Evolutionary conservation across 179 eudicot genomes (phyloP), one percentile per base, ranked within the genome.

Genomic region (Spergularia azorica): DNA sequence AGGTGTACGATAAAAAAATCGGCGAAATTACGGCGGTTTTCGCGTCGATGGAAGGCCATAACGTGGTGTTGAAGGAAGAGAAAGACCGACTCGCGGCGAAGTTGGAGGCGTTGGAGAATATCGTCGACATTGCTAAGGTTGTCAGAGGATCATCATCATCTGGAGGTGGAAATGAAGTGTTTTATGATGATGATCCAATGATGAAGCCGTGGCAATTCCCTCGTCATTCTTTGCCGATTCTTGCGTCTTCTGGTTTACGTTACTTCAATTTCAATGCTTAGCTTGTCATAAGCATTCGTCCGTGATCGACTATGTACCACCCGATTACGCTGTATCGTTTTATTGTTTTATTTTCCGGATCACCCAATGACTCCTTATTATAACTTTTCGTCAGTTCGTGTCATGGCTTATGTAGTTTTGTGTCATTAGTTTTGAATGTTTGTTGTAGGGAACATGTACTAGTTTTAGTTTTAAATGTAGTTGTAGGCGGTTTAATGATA

Each of bases 31-130:
- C 65, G 48, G 80, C 63, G 56, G 36, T 51, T 8, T 65, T 63
- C 57, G 26, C 17, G 26, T 74, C 46, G 7, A 63, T 80, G 0
- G 80, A 86, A 0, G 54, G 74, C 9, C 59, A 79, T 39, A 84
- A 88, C 38, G 64, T 12, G 38, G 76, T 73, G 69, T 54, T 88
- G 18, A 14, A 43, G 12, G 32, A 7, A n/a, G 68, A 72, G 36
- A 82, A 73, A 11, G 73, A 78, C 6, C 61, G 80, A 5, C 79
- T 88, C n/a, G 79, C 74, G 9, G 62, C 64, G 59, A 73, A 73
- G 71, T 20, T 88, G 61, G 87, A 82, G 65, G 60, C 84, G 4
- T 51, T 88, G 55, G 89, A 88, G 43, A 57, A 63, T 6, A 5
- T 77, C 0, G 52, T 77, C 6, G 83, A 83, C 61, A 69, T 77